Evolutionary conservation across 106 monocot genomes (phyloP).

Genomic region (Allium cepa): DNA sequence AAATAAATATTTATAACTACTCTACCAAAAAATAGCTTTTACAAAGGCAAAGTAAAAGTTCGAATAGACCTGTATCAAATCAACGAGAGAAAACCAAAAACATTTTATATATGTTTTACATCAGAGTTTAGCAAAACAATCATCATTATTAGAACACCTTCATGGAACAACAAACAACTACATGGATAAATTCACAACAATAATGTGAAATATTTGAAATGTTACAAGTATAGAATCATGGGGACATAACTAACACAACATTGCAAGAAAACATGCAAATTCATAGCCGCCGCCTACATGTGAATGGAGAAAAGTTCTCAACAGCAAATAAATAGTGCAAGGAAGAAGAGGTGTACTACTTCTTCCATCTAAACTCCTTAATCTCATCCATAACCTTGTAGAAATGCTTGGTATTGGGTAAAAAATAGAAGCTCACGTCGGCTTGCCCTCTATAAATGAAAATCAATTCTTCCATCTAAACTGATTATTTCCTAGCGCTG

Average conservation of each 20-base stretch:
- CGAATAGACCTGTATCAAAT: too few relatives aligned
- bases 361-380: conserved; percentile 21
- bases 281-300: not conserved
- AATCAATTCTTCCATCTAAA: too few relatives aligned
- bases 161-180: not conserved
- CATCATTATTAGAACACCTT: too few relatives aligned
- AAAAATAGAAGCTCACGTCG: conserved; percentile 80
- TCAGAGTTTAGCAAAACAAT: too few relatives aligned
- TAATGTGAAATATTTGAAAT: not conserved
- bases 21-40: not conserved
- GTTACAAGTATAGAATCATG: too few relatives aligned
- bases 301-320: conserved; percentile 1
- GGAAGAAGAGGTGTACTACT: conserved; percentile 11
- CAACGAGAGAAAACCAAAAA: too few relatives aligned
- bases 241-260: conserved; percentile 1
- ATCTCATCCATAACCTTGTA: conserved; percentile 92
- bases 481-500: too few relatives aligned
- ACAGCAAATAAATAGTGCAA: not conserved
- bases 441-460: conserved; percentile 67
- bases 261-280: not conserved
- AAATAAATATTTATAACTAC: not conserved
- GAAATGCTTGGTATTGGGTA: conserved; percentile 89
- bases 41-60: too few relatives aligned
- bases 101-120: too few relatives aligned
- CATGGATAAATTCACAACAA: conserved; percentile 7